Evolutionary conservation across 2,329 filamentous ascomycete genomes (phyloP).

Genomic region (Colletotrichum incanum): DNA sequence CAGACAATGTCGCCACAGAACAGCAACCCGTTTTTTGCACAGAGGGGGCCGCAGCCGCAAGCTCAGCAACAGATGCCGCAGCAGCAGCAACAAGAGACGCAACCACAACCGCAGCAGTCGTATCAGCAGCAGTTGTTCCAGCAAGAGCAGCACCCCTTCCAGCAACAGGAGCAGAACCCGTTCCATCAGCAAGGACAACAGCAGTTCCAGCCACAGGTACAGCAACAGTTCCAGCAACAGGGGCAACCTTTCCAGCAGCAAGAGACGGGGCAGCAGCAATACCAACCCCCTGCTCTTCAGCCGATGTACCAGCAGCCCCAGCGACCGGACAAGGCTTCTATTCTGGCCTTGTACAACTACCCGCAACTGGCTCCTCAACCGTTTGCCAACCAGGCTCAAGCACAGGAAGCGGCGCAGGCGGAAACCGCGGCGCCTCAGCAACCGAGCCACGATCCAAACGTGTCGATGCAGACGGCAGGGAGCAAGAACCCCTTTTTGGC

Average conservation of each 20-base stretch:
- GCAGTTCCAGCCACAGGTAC: conserved; percentile 48
- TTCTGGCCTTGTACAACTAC: conserved; percentile 82
- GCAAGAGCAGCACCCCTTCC: conserved; percentile 42
- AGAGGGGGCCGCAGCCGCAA: conserved; percentile 35
- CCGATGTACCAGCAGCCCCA: conserved; percentile 47
- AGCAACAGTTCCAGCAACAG: conserved; percentile 46
- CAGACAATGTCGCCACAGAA: conserved; percentile 46
- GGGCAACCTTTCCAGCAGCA: conserved; percentile 47
- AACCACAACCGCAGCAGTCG: conserved; percentile 44
- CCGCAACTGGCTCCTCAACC: conserved; percentile 65
- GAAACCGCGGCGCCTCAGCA: conserved; percentile 42
- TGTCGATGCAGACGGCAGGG: conserved; percentile 51
- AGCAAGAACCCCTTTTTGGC: conserved; percentile 73
- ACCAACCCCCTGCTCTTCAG: conserved; percentile 51
- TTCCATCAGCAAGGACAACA: conserved; percentile 47
- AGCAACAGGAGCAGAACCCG: conserved; percentile 44
- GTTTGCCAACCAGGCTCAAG: conserved; percentile 48
- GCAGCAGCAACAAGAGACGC: conserved; percentile 40
- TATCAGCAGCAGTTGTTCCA: conserved; percentile 48
- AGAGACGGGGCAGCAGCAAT: conserved; percentile 46
- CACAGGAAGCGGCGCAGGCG: conserved; percentile 36
- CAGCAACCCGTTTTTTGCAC: conserved; percentile 53
- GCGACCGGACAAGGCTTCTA: conserved; percentile 79
- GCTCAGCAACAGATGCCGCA: conserved; percentile 45
- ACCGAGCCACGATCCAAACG: conserved; percentile 13